These are phyloP conservation scores for Symbiotaphrina buchneri DNA, from an alignment of 495 filamentous ascomycete species.

Conservation along the genomic window DNA sequence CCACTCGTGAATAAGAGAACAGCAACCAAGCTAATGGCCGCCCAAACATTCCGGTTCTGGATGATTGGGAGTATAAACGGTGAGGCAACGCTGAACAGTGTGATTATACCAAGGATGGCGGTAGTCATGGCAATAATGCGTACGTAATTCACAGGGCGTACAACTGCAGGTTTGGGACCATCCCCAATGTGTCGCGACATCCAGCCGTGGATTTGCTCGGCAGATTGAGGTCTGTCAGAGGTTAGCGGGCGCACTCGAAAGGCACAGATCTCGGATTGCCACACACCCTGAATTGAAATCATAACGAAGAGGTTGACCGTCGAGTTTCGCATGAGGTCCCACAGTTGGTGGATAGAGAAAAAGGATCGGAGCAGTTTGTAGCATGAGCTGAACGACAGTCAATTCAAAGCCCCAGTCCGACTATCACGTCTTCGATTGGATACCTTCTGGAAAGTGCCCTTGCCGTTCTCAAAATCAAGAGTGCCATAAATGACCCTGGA, in stretches of 20 bases:
- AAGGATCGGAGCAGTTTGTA: conserved; percentile 87
- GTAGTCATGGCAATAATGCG: conserved; percentile 46
- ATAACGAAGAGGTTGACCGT: conserved; percentile 48
- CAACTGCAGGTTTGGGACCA: conserved; percentile 47
- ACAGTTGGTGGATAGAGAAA: conserved; percentile 70
- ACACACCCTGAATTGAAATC: conserved; percentile 69
- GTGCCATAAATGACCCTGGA: conserved; percentile 62
- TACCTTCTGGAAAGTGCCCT: conserved; percentile 75
- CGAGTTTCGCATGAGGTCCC: conserved; percentile 58
- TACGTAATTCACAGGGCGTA: conserved; percentile 72
- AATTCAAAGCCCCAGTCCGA: background rate
- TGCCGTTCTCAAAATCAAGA: conserved; percentile 74
- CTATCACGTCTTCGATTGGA: conserved; percentile 5
- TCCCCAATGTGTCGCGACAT: conserved; percentile 54
- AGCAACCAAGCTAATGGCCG: conserved; percentile 66
- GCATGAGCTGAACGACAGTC: conserved; percentile 37
- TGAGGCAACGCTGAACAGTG: conserved; percentile 49
- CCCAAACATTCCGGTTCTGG: conserved; percentile 85
- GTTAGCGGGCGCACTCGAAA: background rate
- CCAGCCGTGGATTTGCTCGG: conserved; percentile 62
- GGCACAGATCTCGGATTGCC: background rate
- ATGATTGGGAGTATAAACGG: conserved; percentile 71
- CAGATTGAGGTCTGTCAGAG: conserved; percentile 35
- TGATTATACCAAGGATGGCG: conserved; percentile 38
- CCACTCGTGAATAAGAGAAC: conserved; percentile 91